phyloP scores from a whole-genome alignment of 1,284 basidiomycete species.

The Moesziomyces parantarcticus region DNA sequence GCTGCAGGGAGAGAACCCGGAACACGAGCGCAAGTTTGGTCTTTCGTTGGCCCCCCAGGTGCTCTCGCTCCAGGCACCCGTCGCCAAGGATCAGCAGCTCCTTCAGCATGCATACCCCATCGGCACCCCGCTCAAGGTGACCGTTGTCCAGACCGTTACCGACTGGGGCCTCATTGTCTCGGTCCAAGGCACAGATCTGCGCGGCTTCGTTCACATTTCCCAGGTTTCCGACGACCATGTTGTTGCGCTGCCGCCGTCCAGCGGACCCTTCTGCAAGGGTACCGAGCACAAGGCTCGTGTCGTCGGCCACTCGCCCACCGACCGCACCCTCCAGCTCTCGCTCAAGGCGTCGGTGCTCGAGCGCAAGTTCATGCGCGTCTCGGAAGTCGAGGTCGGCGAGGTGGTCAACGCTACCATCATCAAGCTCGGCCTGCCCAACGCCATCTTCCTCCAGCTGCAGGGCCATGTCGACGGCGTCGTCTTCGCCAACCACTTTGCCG shows the following conservation, averaged over 20 bases:
- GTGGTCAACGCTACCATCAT: conserved; percentile 54
- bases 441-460: conserved; percentile 63
- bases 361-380: conserved; percentile 86
- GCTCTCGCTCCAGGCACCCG: conserved; percentile 47
- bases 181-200: conserved; percentile 45
- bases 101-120: conserved; percentile 58
- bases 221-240: conserved; percentile 91
- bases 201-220: conserved; percentile 75
- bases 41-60: conserved; percentile 60
- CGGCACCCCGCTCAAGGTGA: conserved; percentile 53
- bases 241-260: conserved; percentile 75
- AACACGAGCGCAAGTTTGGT: conserved; percentile 59
- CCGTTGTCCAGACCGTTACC: conserved; percentile 50
- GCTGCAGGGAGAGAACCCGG: conserved; percentile 41
- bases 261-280: conserved; percentile 56
- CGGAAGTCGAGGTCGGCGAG: conserved; percentile 74
- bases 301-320: conserved; percentile 85
- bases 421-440: conserved; percentile 54
- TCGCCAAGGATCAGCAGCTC: conserved; percentile 25
- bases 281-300: conserved; percentile 83
- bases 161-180: conserved; percentile 63
- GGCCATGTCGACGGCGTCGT: conserved; percentile 80
- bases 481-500: conserved; percentile 92
- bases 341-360: conserved; percentile 84
- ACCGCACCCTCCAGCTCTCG: conserved; percentile 87